Base-by-base conservation (phyloP, 2,329 filamentous ascomycete species). In the Bisporella sp. region DNA sequence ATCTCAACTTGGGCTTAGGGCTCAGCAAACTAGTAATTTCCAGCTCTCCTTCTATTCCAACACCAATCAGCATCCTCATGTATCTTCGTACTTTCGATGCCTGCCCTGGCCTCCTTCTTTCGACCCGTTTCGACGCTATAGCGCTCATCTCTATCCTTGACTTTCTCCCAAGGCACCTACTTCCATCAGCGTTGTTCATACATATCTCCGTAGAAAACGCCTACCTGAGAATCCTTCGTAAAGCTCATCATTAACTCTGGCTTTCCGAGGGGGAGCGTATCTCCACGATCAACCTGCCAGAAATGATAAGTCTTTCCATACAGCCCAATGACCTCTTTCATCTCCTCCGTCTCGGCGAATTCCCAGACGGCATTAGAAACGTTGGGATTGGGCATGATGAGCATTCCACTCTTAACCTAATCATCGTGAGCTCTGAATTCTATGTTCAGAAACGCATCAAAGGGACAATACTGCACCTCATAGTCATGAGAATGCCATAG, bases 231-330 rank as follows among this genome's bases (percentile, higher is more conserved):
- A 45, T 69, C 66, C 7, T 63, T 64, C 29, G 76, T 80, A 54
- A 73, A 82, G 60, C 81, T 84, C 54, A 75, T 80, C 78, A 87
- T 85, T 57, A 86, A 66, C 66, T 82, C 68, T 49, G 83, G 81
- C 54, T 69, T 64, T 0, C 82, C 82, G 56, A 85, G 62, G 1
- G 82, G 82, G 48, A 85, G 33, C 37, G 40, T 46, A 51, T 54
- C 48, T 0, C 87, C 87, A 5, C 78, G 73, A 68, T 95, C 89
- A 12, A 85, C 80, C 74, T 95, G 87, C 89, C 90, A 95, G 41
- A 93, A 73, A 65, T 95, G 89, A 66, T 85, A 93, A 1, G 85
- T 81, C 65, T 95, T 95, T 7, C 89, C 89, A 62, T 95, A 95
- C 3, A 93, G 65, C 1, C 78, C 73, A 4, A 89, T 70, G 0